phyloP scores from a whole-genome alignment of 805 yeast genomes.

The Tetrapisispora fleetii region DNA sequence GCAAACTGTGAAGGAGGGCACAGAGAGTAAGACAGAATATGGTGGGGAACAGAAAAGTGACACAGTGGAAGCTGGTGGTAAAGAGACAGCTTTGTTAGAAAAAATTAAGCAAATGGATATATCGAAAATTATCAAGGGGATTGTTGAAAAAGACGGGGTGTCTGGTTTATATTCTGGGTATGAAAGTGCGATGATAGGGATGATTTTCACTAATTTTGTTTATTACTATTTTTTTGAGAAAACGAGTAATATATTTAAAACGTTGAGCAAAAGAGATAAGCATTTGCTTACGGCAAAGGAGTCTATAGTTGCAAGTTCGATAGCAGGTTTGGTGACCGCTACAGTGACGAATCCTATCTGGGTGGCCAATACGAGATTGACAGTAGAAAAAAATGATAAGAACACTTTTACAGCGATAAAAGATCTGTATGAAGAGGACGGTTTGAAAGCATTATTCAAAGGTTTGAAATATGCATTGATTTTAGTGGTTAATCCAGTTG shows the following conservation, averaged over 20 bases:
- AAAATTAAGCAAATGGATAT: slow-evolving; percentile 15
- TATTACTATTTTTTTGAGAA: slow-evolving; percentile 88
- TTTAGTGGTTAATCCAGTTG: slow-evolving; percentile 77
- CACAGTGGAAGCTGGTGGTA: background rate
- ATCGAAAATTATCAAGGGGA: slow-evolving; percentile 34
- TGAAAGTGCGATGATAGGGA: slow-evolving; percentile 80
- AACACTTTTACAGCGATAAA: slow-evolving; percentile 47
- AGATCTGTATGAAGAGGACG: slow-evolving; percentile 61
- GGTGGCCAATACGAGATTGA: slow-evolving; percentile 89
- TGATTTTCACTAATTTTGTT: slow-evolving; percentile 75
- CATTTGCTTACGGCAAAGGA: slow-evolving; percentile 49
- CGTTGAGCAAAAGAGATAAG: slow-evolving; percentile 4
- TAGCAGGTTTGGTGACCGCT: slow-evolving; percentile 88
- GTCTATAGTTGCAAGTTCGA: slow-evolving; percentile 70
- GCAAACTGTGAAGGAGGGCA: slow-evolving; percentile 36
- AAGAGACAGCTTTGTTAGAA: background rate
- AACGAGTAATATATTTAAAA: slow-evolving; percentile 39
- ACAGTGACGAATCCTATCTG: slow-evolving; percentile 97
- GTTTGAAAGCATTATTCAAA: slow-evolving; percentile 60
- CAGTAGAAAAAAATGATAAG: slow-evolving; percentile 40
- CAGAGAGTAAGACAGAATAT: slow-evolving; percentile 1
- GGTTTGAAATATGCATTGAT: slow-evolving; percentile 85
- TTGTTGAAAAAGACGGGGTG: slow-evolving; percentile 51
- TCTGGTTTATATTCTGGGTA: slow-evolving; percentile 73
- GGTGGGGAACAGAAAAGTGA: slow-evolving; percentile 13